Evolutionary conservation across 768 basidiomycete genomes (phyloP), one percentile per base, ranked within the genome.

Genomic region (Serpula lacrymans): DNA sequence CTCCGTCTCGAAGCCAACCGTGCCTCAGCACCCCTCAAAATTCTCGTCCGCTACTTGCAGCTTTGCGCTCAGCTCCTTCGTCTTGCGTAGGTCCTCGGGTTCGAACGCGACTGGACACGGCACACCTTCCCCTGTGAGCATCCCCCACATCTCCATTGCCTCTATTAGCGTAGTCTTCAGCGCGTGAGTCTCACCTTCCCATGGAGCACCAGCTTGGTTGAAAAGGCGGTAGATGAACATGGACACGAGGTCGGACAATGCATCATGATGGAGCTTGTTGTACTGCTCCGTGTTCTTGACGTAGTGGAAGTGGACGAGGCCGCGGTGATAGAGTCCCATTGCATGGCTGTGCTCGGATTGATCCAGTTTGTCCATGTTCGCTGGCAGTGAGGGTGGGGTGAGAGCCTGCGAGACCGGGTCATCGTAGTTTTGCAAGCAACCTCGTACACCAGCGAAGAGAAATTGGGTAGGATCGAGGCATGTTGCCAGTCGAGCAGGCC

Each of bases 401-500:
- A 74, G 55, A 44, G 42, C 39, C 43, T 68, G 60, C 50, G 65
- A 74, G 49, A 55, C 49, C 12, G 45, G 26, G 45, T 77, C 75
- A 52, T 59, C 62, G 51, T 74, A 55, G 62, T 77, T 77, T 62
- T 74, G 72, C 1, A 78, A 36, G 18, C 51, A 54, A 39, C 58
- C 13, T 30, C 74, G 75, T 55, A 72, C 57, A 47, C 68, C 62
- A 25, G 71, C 63, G 43, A 64, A 67, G 62, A 78, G 75, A 60
- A 72, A 78, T 47, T 47, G 54, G 76, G 75, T 22, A 77, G 65
- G 63, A 78, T 71, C 4, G 74, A 60, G 47, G 77, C 45, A 58
- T 77, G 74, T 64, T 78, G 75, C 75, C 73, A 77, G 68, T 76
- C 74, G 40, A 75, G 11, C 59, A 75, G 45, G 62, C 73, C 48